Percentiles rank a stretch among this genome's conserved stretches.
phyloP scores from a whole-genome alignment of 108 stramenopile species.

The Conticribra weissflogii region DNA sequence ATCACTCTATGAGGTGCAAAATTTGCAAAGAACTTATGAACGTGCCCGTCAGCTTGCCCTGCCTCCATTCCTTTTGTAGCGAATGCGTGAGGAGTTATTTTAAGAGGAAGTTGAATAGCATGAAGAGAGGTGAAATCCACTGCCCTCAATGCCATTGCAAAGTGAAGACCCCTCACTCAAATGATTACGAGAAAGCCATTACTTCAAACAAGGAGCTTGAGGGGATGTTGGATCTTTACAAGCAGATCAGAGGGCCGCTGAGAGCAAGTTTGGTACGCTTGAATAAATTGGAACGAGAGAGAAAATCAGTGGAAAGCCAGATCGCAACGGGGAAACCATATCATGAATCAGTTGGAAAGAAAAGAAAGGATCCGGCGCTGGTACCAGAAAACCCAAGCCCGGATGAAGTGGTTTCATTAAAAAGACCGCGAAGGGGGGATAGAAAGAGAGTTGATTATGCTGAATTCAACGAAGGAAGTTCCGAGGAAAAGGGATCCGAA shows the following conservation, averaged over 20 bases:
- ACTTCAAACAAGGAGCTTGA: conserved; percentile 22
- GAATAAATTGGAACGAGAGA: conserved; percentile 26
- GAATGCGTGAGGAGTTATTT: conserved; percentile 56
- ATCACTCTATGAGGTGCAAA: conserved; percentile 42
- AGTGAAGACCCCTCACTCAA: conserved; percentile 10
- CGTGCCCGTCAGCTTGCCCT: conserved; percentile 49
- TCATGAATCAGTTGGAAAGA: not conserved
- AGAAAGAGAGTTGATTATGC: not conserved
- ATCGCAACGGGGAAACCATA: not conserved
- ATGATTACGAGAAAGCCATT: conserved; percentile 24
- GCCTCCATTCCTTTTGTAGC: conserved; percentile 67
- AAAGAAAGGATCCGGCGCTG: no score
- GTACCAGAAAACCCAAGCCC: no score
- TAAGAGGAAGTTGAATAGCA: conserved; percentile 1
- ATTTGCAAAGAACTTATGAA: conserved; percentile 53
- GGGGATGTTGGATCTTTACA: conserved; percentile 24
- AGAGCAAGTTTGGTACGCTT: conserved; percentile 22
- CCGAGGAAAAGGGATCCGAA: not conserved
- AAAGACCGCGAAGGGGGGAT: no score
- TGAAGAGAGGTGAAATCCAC: conserved; percentile 29
- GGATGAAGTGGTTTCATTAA: no score
- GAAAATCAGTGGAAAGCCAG: not conserved
- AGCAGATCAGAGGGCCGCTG: conserved; percentile 15
- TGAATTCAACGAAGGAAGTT: not conserved
- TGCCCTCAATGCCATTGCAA: conserved; percentile 33